These are phyloP conservation scores for Candida wancherniae DNA, from an alignment of 805 yeast genomes.

Conservation along the genomic window DNA sequence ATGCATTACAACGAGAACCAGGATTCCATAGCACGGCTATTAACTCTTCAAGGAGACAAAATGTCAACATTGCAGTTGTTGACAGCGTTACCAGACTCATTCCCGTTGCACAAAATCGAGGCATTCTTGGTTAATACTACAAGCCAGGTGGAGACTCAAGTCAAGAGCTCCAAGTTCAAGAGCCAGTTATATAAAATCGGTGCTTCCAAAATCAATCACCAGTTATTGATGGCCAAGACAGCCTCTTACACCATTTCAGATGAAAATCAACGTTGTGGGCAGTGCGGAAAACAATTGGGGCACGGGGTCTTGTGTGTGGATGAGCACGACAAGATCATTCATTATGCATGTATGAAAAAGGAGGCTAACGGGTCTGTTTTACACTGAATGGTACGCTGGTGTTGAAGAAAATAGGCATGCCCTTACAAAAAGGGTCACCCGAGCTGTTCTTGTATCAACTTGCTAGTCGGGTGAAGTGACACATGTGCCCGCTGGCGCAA, in stretches of 20 bases:
- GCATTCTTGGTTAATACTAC: conserved; percentile 43
- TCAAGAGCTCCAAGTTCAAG: conserved; percentile 39
- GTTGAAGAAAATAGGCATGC: no score
- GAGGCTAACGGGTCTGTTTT: no score
- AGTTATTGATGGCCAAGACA: conserved; percentile 35
- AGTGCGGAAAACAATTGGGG: conserved; percentile 56
- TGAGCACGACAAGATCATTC: conserved; percentile 44
- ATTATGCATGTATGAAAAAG: conserved; percentile 48
- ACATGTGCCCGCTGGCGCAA: no score
- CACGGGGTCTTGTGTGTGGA: conserved; percentile 48
- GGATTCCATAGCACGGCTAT: conserved; percentile 37
- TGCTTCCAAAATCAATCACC: conserved; percentile 42
- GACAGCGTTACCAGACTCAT: conserved; percentile 46
- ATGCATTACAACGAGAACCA: conserved; percentile 30
- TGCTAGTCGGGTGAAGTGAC: no score
- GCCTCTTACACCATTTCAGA: conserved; percentile 35
- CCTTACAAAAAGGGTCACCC: no score
- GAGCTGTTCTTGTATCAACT: no score
- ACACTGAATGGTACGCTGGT: no score
- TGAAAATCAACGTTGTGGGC: conserved; percentile 43
- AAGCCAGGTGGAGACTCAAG: conserved; percentile 33
- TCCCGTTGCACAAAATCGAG: conserved; percentile 42
- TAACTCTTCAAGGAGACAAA: conserved; percentile 42
- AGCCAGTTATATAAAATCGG: conserved; percentile 52
- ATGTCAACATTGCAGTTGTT: conserved; percentile 45